These are phyloP conservation scores for Zymoseptoria crescenta DNA, from an alignment of 2,329 filamentous ascomycete genomes.

Conservation along the genomic window DNA sequence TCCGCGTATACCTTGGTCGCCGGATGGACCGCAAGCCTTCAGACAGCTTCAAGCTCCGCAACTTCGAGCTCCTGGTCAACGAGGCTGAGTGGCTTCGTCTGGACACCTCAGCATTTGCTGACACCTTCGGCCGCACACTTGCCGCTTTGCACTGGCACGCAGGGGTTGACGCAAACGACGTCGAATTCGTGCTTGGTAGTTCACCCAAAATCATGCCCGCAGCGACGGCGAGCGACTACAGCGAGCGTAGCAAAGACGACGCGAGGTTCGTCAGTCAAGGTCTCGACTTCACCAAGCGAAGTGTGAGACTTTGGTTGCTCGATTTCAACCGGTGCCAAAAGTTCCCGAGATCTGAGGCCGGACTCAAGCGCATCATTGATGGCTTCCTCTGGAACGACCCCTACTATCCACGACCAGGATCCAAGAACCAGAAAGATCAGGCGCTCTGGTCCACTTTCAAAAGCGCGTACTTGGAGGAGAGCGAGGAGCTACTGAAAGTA, in stretches of 20 bases:
- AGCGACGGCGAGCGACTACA: neutral
- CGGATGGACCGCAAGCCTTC: neutral
- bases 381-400: neutral
- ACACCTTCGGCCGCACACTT: neutral
- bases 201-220: neutral
- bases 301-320: slow-evolving; percentile 1
- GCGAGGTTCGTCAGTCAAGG: neutral
- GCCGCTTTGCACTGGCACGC: neutral
- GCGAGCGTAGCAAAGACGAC: neutral
- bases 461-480: neutral
- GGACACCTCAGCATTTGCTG: neutral
- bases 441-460: neutral
- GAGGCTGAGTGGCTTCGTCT: neutral
- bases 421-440: neutral
- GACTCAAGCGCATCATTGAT: neutral
- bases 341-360: neutral
- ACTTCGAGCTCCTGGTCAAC: neutral
- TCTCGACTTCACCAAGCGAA: neutral
- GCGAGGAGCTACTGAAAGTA: too few species aligned
- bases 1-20: neutral
- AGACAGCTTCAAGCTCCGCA: slow-evolving; percentile 1
- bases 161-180: neutral
- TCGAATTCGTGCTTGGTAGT: slow-evolving; percentile 1
- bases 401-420: neutral
- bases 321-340: neutral